These are phyloP conservation scores for Geosiphon pyriformis DNA, from an alignment of 192 early-diverging fungal species.

Conservation along the genomic window DNA sequence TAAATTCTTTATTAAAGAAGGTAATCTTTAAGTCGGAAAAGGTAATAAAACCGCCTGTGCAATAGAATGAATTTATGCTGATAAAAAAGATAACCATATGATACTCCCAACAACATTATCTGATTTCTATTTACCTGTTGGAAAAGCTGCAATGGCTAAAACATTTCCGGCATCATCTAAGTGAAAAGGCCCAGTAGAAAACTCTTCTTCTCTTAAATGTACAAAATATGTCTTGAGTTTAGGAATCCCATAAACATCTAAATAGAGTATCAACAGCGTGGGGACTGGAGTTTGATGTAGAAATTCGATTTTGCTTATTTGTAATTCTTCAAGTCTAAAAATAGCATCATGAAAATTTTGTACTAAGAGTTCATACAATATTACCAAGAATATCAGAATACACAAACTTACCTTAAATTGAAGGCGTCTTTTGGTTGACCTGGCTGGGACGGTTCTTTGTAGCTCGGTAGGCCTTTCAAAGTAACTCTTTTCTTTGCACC, in stretches of 20 bases:
- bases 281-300: conserved; percentile 32
- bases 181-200: conserved; percentile 28
- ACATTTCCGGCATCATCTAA: conserved; percentile 40
- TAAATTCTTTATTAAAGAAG: conserved; percentile 37
- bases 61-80: neutral
- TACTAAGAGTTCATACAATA: neutral
- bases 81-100: neutral
- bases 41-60: conserved; percentile 48
- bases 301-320: conserved; percentile 47
- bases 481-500: neutral
- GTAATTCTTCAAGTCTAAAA: conserved; percentile 47
- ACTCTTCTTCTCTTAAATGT: conserved; percentile 42
- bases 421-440: conserved; percentile 9
- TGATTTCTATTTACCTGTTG: conserved; percentile 19
- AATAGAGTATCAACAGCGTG: conserved; percentile 52
- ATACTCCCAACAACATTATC: neutral
- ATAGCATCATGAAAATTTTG: neutral
- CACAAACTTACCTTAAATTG: conserved; percentile 10
- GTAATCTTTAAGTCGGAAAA: conserved; percentile 52
- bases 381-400: neutral
- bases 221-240: conserved; percentile 56
- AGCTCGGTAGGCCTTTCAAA: neutral
- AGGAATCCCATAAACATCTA: conserved; percentile 45
- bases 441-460: conserved; percentile 2
- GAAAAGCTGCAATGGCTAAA: conserved; percentile 56